Percentiles rank a stretch among this genome's conserved stretches.
Conservation (phyloP, 345 rosid species). For the Eucalyptus paniculata region DNA sequence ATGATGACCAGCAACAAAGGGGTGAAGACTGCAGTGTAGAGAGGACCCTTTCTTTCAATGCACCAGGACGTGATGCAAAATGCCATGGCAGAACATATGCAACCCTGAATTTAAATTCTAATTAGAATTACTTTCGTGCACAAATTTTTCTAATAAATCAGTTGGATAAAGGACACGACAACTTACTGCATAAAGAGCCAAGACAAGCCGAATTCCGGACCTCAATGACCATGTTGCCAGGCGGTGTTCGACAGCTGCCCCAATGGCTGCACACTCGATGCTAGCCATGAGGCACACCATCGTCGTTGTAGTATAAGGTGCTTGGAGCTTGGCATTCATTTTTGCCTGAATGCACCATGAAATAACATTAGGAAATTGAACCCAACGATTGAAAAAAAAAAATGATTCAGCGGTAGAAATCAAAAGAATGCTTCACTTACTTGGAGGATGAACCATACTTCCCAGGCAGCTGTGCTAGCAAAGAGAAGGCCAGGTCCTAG, state of each 20-base stretch:
- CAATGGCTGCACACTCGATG: slow-evolving; percentile 37
- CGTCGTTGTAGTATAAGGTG: slow-evolving; percentile 63
- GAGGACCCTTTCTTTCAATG: neutral
- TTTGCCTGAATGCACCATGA: slow-evolving; percentile 20
- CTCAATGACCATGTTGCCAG: slow-evolving; percentile 46
- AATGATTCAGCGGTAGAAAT: neutral
- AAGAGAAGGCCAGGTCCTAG: slow-evolving; percentile 53
- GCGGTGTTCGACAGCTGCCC: slow-evolving; percentile 17
- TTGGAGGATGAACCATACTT: slow-evolving; percentile 67
- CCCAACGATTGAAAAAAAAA: too few relatives aligned
- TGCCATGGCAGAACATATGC: neutral
- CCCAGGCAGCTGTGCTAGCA: slow-evolving; percentile 40
- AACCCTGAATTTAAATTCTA: neutral
- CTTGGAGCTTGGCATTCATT: slow-evolving; percentile 41
- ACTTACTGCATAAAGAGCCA: slow-evolving; percentile 53
- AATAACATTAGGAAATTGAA: neutral
- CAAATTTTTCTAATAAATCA: neutral
- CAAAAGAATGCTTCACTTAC: neutral
- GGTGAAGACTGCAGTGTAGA: neutral
- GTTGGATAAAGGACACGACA: too few relatives aligned
- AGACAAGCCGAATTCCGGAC: slow-evolving; percentile 10
- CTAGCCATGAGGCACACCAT: slow-evolving; percentile 65
- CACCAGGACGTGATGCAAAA: neutral
- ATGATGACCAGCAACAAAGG: slow-evolving; percentile 3
- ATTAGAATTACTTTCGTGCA: neutral